Percentiles rank a stretch among this genome's conserved stretches.
Evolutionary conservation across 176 grass and related monocot species (phyloP).

Genomic region (Eragrostis nindensis): DNA sequence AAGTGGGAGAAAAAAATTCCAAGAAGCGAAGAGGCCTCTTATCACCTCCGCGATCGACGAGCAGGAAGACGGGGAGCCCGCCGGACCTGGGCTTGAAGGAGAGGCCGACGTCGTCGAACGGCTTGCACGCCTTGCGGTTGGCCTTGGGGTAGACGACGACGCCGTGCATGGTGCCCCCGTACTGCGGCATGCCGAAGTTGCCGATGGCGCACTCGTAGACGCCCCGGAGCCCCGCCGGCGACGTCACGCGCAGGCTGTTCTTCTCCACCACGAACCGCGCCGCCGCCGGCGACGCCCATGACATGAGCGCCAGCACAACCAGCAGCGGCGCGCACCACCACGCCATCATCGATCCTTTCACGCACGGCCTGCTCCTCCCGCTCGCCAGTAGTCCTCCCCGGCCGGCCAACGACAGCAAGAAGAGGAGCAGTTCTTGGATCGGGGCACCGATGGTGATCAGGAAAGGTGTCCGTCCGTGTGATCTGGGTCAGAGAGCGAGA

Average conservation of each 20-base stretch:
- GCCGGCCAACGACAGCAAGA: too few species aligned
- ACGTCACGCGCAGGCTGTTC: slow-evolving; percentile 82
- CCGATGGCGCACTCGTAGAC: slow-evolving; percentile 88
- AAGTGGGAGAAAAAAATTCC: neutral
- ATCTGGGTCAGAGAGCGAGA: neutral
- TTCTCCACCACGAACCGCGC: slow-evolving; percentile 92
- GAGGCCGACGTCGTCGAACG: slow-evolving; percentile 57
- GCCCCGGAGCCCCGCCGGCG: slow-evolving; percentile 61
- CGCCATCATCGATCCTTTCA: neutral
- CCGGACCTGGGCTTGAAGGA: slow-evolving; percentile 74
- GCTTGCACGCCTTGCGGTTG: slow-evolving; percentile 64
- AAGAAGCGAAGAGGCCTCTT: neutral
- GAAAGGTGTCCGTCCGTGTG: neutral
- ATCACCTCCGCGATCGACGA: slow-evolving; percentile 81
- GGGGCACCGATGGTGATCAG: neutral
- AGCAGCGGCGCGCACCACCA: neutral
- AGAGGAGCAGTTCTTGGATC: too few species aligned
- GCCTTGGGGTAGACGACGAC: slow-evolving; percentile 81
- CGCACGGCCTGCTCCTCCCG: neutral
- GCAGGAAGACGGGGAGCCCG: slow-evolving; percentile 69
- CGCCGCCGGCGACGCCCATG: neutral
- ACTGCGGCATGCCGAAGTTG: slow-evolving; percentile 89
- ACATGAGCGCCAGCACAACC: neutral
- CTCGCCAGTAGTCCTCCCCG: neutral
- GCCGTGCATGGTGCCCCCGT: slow-evolving; percentile 88